Percentiles rank a stretch among this genome's conserved stretches.
phyloP scores from a whole-genome alignment of 2,329 filamentous ascomycete genomes.

The Epichloe baconii region DNA sequence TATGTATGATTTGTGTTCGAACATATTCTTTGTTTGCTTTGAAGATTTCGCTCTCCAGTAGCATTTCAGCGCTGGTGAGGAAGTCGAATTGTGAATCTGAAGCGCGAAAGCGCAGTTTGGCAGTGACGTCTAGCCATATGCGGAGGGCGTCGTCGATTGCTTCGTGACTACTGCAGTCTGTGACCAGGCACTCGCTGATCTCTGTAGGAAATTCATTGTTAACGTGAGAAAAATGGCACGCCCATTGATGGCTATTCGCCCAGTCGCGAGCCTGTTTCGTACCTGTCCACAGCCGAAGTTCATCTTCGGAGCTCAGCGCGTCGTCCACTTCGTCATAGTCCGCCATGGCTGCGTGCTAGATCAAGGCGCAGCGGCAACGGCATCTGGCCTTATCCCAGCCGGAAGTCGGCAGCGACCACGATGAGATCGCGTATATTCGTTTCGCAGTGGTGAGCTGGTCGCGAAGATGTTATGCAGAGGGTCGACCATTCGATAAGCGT shows the following conservation, averaged over 20 bases:
- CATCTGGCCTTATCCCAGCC: constrained; percentile 19
- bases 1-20: constrained; percentile 83
- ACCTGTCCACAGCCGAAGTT: constrained; percentile 87
- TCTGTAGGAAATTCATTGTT: constrained; percentile 21
- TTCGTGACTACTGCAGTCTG: constrained; percentile 38
- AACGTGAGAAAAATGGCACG: constrained; percentile 5
- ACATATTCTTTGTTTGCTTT: constrained; percentile 68
- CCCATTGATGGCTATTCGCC: background rate
- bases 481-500: background rate
- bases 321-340: constrained; percentile 50
- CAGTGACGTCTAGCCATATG: constrained; percentile 67
- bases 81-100: constrained; percentile 68
- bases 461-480: background rate
- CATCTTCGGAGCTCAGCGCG: constrained; percentile 50
- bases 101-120: constrained; percentile 62
- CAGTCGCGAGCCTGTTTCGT: constrained; percentile 9
- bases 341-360: constrained; percentile 31
- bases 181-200: constrained; percentile 32
- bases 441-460: background rate
- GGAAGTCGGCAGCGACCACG: background rate
- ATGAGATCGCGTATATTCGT: background rate
- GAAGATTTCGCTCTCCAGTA: constrained; percentile 68
- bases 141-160: constrained; percentile 74
- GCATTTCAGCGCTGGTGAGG: constrained; percentile 63
- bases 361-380: constrained; percentile 16